These are phyloP conservation scores for Candida freyschussii DNA, from an alignment of 1,139 yeast species.

Conservation along the genomic window DNA sequence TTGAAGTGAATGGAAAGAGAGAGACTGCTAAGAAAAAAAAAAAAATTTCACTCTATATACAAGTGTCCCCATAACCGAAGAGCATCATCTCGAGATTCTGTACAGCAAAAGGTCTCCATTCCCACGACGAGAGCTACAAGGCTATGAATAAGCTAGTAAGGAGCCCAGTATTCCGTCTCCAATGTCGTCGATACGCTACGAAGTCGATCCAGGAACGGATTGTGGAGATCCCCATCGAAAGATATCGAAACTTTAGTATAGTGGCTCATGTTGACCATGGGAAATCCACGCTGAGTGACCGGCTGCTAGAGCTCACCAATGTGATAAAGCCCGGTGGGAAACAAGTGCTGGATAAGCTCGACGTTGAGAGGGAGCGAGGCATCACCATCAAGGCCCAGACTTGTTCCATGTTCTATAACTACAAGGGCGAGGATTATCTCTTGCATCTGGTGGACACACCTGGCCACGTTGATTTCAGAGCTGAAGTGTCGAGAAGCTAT, in stretches of 20 bases:
- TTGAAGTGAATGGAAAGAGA: neutral
- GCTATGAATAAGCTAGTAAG: too few species aligned
- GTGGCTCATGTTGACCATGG: constrained; percentile 99
- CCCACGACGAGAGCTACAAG: too few species aligned
- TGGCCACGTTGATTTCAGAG: constrained; percentile 94
- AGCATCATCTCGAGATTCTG: too few species aligned
- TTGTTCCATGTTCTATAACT: constrained; percentile 82
- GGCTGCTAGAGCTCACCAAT: constrained; percentile 81
- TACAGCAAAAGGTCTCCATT: too few species aligned
- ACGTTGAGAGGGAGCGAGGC: constrained; percentile 93
- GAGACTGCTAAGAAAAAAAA: constrained; percentile 3
- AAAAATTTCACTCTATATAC: constrained; percentile 1
- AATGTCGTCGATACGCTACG: constrained; percentile 1
- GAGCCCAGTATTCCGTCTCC: too few species aligned
- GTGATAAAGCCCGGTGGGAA: constrained; percentile 78
- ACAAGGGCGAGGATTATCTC: constrained; percentile 68
- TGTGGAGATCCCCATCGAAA: constrained; percentile 67
- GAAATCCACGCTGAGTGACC: constrained; percentile 84
- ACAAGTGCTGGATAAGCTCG: constrained; percentile 87
- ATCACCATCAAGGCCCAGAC: constrained; percentile 97
- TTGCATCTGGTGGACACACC: constrained; percentile 95
- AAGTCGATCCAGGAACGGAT: constrained; percentile 45
- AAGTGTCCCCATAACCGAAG: neutral
- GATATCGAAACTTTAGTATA: constrained; percentile 86
- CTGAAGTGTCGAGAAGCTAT: constrained; percentile 89